Percentiles rank a stretch among this genome's conserved stretches.
phyloP scores from a whole-genome alignment of 1,284 basidiomycete genomes.

The Leccinum idahoense region DNA sequence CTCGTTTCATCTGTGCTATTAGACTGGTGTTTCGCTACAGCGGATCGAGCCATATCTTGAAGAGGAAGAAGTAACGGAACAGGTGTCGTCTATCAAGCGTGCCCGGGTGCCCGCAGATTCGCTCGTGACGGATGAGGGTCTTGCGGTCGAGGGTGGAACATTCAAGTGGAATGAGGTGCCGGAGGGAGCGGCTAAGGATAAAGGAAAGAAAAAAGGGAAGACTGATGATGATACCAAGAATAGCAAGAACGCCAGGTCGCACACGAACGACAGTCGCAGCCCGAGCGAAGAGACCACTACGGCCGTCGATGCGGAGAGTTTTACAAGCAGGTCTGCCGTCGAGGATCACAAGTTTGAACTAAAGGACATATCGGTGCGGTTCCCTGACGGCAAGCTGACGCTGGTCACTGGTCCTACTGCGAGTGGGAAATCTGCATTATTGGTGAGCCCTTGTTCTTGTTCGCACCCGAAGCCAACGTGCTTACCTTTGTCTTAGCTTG shows the following conservation, averaged over 20 bases:
- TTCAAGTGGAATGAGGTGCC: constrained; percentile 58
- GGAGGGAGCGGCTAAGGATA: constrained; percentile 8
- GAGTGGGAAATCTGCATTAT: constrained; percentile 55
- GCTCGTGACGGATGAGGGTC: constrained; percentile 30
- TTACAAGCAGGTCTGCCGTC: constrained; percentile 12
- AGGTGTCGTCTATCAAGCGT: constrained; percentile 62
- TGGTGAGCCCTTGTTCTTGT: constrained; percentile 18
- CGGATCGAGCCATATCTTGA: constrained; percentile 78
- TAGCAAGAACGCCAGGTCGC: constrained; percentile 2
- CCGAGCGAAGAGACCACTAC: constrained; percentile 10
- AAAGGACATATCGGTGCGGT: constrained; percentile 48
- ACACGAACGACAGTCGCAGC: not conserved
- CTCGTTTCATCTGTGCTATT: not conserved
- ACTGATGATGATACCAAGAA: not conserved
- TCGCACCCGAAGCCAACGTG: not conserved
- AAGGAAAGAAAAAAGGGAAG: constrained; percentile 11
- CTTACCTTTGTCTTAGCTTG: constrained; percentile 18
- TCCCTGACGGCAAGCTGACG: constrained; percentile 55
- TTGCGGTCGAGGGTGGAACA: constrained; percentile 52
- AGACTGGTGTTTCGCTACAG: constrained; percentile 73
- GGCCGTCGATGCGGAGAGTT: constrained; percentile 11
- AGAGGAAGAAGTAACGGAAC: constrained; percentile 77
- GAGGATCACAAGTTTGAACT: constrained; percentile 50
- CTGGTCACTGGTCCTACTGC: constrained; percentile 61
- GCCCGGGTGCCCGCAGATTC: constrained; percentile 18